phyloP scores from a whole-genome alignment of 768 basidiomycete species.

The Phaffia tasmanica region DNA sequence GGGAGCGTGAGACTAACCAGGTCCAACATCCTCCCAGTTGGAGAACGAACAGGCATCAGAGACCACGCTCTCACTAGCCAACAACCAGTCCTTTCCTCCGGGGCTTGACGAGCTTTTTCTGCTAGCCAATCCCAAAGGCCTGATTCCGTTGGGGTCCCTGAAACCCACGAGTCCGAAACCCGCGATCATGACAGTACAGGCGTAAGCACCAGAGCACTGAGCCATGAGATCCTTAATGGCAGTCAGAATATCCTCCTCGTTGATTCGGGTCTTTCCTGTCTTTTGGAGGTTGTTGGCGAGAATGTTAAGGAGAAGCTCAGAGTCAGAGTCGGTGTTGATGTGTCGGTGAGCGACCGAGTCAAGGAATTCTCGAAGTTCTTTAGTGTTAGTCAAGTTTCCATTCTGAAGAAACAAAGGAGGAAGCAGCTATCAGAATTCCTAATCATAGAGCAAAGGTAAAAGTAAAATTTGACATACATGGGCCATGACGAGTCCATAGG shows the following conservation, averaged over 20 bases:
- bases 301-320: slow-evolving; percentile 90
- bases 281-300: slow-evolving; percentile 96
- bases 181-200: slow-evolving; percentile 96
- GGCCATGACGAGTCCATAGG: slow-evolving; percentile 95
- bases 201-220: slow-evolving; percentile 84
- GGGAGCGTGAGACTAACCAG: slow-evolving; percentile 47
- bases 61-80: slow-evolving; percentile 91
- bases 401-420: slow-evolving; percentile 49
- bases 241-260: slow-evolving; percentile 97
- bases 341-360: slow-evolving; percentile 94
- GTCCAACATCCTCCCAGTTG: slow-evolving; percentile 87
- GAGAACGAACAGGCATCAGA: slow-evolving; percentile 84
- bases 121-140: slow-evolving; percentile 77
- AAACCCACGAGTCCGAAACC: slow-evolving; percentile 98
- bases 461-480: slow-evolving; percentile 53
- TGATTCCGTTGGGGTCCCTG: slow-evolving; percentile 93
- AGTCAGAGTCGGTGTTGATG: slow-evolving; percentile 97
- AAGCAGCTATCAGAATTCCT: background rate
- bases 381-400: slow-evolving; percentile 93
- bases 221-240: slow-evolving; percentile 82
- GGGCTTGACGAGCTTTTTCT: slow-evolving; percentile 43
- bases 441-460: background rate
- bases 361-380: slow-evolving; percentile 75
- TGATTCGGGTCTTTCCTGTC: slow-evolving; percentile 97
- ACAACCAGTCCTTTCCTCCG: slow-evolving; percentile 71